A percentile compares a stretch with the other conserved stretches of the same genome.
These are phyloP conservation scores for Brassica cretica DNA, from an alignment of 345 rosid species.

Conservation along the genomic window DNA sequence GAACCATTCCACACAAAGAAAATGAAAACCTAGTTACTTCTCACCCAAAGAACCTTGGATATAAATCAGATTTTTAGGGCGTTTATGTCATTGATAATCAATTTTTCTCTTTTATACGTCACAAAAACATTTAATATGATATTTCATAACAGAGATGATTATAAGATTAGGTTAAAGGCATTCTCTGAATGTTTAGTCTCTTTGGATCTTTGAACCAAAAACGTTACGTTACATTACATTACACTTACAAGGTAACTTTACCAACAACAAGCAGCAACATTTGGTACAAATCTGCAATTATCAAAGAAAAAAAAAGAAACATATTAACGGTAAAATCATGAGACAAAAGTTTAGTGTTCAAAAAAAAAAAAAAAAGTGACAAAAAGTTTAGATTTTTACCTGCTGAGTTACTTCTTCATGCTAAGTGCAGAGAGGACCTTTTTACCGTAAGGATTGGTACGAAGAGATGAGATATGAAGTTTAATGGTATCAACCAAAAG, in stretches of 20 bases:
- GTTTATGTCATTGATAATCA: not conserved
- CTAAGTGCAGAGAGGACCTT: conserved; percentile 65
- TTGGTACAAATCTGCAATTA: conserved; percentile 36
- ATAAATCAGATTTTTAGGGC: not conserved
- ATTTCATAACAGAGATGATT: not conserved
- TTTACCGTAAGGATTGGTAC: conserved; percentile 79
- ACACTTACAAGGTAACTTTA: conserved; percentile 36
- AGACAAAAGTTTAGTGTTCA: too few species aligned
- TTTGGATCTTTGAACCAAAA: not conserved
- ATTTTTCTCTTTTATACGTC: not conserved
- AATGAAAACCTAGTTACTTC: too few species aligned
- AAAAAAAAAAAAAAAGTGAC: not conserved
- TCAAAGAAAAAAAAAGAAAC: conserved; percentile 9
- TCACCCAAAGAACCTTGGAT: not conserved
- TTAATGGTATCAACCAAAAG: conserved; percentile 66
- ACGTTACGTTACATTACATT: conserved; percentile 27
- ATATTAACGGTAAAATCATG: not conserved
- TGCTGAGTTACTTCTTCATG: conserved; percentile 54
- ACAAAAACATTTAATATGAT: not conserved
- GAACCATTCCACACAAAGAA: conserved; percentile 2
- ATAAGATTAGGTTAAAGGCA: not conserved
- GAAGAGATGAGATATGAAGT: conserved; percentile 59
- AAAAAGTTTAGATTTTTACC: conserved; percentile 20
- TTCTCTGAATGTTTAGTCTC: not conserved
- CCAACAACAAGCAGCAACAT: conserved; percentile 27